Evolutionary conservation across 108 stramenopile genomes (phyloP), one percentile per base, ranked within the genome.

Genomic region (Schizochytrium sp.): DNA sequence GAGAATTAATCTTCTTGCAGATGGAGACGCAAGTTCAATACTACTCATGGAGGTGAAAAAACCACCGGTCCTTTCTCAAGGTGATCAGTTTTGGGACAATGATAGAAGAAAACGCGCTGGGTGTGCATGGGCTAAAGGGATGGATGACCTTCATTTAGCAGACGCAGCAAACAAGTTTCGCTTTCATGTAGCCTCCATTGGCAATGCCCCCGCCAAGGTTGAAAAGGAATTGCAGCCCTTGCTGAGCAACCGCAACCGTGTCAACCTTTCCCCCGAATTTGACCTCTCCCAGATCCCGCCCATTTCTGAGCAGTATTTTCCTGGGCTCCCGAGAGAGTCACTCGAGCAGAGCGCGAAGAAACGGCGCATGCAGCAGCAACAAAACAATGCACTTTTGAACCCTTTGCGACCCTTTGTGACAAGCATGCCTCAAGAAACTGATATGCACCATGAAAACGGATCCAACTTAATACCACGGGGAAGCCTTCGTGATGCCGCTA

Each of bases 21-120:
- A 83, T 53, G 76, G 53, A 13, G 76, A 83, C 47, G 19, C 76
- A 5, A 83, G 50, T 53, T 55, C 76, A 5, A 46, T 55, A 13
- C 53, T 83, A 17, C 76, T 83, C 5, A 19, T 83, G 76, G 76
- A 83, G 47, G 15, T 83, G 5, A 83, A 28, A 28, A 83, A 83
- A 55, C 76, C 47, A 7, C 76, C 76, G 45, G 40, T 19, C 28
- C 50, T 83, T 10, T 83, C 53, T 12, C 50, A 83, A 40, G 76
- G 76, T n/a, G 76, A 83, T 10, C 76, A 83, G 53, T 83, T 55
- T 53, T 83, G 76, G 76, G 53, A 83, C 53, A 55, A 83, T 53
- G 76, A 49, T 12, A 17, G 53, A 17, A 83, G 76, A 28, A 83
- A 83, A 50, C 76, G 76, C 76, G 76, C 50, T n/a, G 53, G 47